Conservation (phyloP, 768 basidiomycete genomes). For the Boletus vermiculosoides region DNA sequence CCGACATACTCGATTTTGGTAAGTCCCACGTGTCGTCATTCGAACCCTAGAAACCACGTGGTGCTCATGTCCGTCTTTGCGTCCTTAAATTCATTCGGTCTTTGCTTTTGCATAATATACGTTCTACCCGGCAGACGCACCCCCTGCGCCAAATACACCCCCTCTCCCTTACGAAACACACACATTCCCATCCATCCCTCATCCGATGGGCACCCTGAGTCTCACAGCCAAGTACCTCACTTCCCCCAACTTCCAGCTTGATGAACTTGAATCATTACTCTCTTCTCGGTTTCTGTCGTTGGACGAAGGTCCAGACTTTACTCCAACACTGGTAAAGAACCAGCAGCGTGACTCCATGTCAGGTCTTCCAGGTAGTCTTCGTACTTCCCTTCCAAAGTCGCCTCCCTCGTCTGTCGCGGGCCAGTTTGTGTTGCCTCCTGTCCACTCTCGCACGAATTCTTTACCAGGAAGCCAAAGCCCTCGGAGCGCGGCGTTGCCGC, state of each 20-base stretch:
- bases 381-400: slow-evolving; percentile 47
- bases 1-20: slow-evolving; percentile 39
- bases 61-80: slow-evolving; percentile 31
- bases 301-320: slow-evolving; percentile 64
- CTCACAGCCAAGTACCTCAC: slow-evolving; percentile 65
- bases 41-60: slow-evolving; percentile 30
- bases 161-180: slow-evolving; percentile 53
- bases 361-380: slow-evolving; percentile 41
- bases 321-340: slow-evolving; percentile 69
- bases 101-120: slow-evolving; percentile 9
- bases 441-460: slow-evolving; percentile 38
- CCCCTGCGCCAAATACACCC: slow-evolving; percentile 39
- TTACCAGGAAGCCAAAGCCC: slow-evolving; percentile 38
- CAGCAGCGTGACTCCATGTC: slow-evolving; percentile 56
- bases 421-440: slow-evolving; percentile 41
- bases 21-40: slow-evolving; percentile 26
- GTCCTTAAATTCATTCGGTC: slow-evolving; percentile 3
- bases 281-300: slow-evolving; percentile 71
- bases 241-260: slow-evolving; percentile 67
- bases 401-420: slow-evolving; percentile 45
- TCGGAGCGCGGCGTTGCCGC: slow-evolving; percentile 35
- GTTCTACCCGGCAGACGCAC: slow-evolving; percentile 33
- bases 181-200: slow-evolving; percentile 63
- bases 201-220: slow-evolving; percentile 63
- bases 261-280: slow-evolving; percentile 73